A percentile compares a stretch with the other conserved stretches of the same genome.
Conservation (phyloP, 177 flowering plant genomes). For the Vitis hybrid region DNA sequence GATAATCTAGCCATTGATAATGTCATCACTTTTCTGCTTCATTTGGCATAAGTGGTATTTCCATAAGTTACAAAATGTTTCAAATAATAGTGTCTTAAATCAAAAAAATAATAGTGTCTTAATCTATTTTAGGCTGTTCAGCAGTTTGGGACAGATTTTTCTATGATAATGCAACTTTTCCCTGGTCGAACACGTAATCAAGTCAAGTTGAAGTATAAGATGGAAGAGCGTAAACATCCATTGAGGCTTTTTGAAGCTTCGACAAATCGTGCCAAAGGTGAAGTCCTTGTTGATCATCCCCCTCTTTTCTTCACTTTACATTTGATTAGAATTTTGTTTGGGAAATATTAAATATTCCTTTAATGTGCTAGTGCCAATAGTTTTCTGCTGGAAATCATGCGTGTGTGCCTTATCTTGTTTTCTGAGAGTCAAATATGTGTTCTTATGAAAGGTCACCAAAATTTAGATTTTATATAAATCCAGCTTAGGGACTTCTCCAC, state of each 20-base stretch:
- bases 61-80: too few species aligned
- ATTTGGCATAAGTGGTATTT: not conserved
- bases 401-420: not conserved
- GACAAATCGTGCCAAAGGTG: constrained; percentile 61
- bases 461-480: not conserved
- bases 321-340: not conserved
- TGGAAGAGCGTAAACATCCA: constrained; percentile 78
- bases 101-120: not conserved
- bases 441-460: not conserved
- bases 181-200: constrained; percentile 75
- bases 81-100: not conserved
- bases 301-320: not conserved
- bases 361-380: not conserved
- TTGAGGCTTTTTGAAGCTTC: constrained; percentile 66
- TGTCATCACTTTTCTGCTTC: not conserved
- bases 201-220: constrained; percentile 70
- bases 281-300: not conserved
- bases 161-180: constrained; percentile 78
- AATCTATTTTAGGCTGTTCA: constrained; percentile 50
- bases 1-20: not conserved
- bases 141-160: constrained; percentile 85
- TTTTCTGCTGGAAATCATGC: not conserved
- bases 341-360: too few species aligned
- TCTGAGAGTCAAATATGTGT: not conserved
- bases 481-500: too few species aligned